A percentile compares a stretch with the other conserved stretches of the same genome.
Conservation (phyloP, 495 filamentous ascomycete genomes). For the Neurospora sp. region DNA sequence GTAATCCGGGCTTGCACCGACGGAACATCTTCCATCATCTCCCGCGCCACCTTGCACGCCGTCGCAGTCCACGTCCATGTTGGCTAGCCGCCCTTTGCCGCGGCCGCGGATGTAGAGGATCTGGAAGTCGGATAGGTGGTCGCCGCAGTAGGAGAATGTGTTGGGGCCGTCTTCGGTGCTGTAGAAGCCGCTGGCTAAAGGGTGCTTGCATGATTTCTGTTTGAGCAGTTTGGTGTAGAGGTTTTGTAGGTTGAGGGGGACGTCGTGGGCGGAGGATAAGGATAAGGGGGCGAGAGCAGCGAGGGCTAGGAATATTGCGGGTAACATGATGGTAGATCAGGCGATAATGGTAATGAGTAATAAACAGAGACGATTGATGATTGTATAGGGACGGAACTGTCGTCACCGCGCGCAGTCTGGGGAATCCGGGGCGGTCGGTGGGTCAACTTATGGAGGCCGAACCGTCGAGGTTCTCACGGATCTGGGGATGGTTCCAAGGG, state of each 20-base stretch:
- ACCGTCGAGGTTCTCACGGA: background rate
- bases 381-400: background rate
- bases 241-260: constrained; percentile 21
- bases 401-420: background rate
- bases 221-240: constrained; percentile 22
- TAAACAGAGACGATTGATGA: too few relatives aligned
- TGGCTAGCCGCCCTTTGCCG: constrained; percentile 19
- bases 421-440: background rate
- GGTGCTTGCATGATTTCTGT: constrained; percentile 15
- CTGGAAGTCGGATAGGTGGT: constrained; percentile 17
- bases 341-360: background rate
- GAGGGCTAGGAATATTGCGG: too few relatives aligned
- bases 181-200: constrained; percentile 21
- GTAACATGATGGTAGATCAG: background rate
- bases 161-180: constrained; percentile 16
- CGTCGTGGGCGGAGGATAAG: background rate
- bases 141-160: constrained; percentile 29
- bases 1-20: constrained; percentile 31
- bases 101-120: constrained; percentile 24
- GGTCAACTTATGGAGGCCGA: background rate
- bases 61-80: constrained; percentile 65
- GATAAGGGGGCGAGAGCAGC: background rate
- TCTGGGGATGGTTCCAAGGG: background rate
- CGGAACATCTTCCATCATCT: constrained; percentile 33
- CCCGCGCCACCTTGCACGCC: constrained; percentile 28